A percentile compares a stretch with the other conserved stretches of the same genome.
phyloP scores from a whole-genome alignment of 1,284 basidiomycete genomes.

The Prillingera fragicola region DNA sequence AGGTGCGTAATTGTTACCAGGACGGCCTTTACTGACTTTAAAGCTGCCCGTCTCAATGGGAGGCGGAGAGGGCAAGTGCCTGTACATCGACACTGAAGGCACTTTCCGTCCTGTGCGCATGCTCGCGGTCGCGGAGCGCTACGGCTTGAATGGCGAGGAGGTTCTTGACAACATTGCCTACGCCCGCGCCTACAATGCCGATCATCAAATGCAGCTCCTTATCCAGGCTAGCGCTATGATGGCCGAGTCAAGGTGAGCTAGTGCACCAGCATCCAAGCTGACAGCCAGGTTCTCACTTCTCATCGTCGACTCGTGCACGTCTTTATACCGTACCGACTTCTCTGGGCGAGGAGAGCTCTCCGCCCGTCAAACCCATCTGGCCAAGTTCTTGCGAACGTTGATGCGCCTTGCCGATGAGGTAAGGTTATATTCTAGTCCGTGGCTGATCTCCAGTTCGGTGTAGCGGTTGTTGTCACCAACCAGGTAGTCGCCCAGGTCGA shows the following conservation, averaged over 20 bases:
- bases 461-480: slow-evolving; percentile 95
- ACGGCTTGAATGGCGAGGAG: slow-evolving; percentile 93
- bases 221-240: slow-evolving; percentile 92
- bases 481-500: slow-evolving; percentile 99
- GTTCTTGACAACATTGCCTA: slow-evolving; percentile 98
- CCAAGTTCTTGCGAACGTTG: slow-evolving; percentile 88
- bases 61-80: slow-evolving; percentile 96
- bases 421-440: slow-evolving; percentile 15
- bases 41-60: slow-evolving; percentile 92
- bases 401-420: slow-evolving; percentile 95
- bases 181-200: slow-evolving; percentile 96
- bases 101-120: slow-evolving; percentile 96
- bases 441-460: slow-evolving; percentile 66
- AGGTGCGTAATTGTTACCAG: slow-evolving; percentile 47
- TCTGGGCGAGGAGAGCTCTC: slow-evolving; percentile 92
- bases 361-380: slow-evolving; percentile 93
- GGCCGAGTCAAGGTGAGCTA: slow-evolving; percentile 81
- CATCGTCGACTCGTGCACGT: slow-evolving; percentile 95
- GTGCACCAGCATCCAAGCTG: neutral
- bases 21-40: slow-evolving; percentile 2
- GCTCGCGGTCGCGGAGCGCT: slow-evolving; percentile 89
- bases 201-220: slow-evolving; percentile 89
- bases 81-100: slow-evolving; percentile 98
- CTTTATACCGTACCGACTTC: slow-evolving; percentile 93
- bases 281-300: slow-evolving; percentile 79